Conservation (phyloP, 306 rosid species). For the Cicer bijugum region DNA sequence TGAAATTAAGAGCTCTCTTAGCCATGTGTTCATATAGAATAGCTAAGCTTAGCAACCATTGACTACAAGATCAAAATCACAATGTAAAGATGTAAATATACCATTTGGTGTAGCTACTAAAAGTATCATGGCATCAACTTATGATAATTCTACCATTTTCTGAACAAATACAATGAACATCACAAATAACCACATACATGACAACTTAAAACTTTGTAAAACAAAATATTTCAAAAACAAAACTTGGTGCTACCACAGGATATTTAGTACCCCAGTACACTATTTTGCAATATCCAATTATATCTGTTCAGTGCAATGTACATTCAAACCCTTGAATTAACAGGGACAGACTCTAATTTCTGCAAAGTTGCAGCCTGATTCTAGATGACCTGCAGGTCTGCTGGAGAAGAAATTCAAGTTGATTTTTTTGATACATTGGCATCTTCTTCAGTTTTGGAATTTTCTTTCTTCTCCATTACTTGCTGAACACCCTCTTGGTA, state of each 20-base stretch:
- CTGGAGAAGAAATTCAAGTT: slow-evolving; percentile 47
- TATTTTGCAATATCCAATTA: slow-evolving; percentile 33
- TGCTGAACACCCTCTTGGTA: slow-evolving; percentile 82
- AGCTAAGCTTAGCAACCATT: slow-evolving; percentile 12
- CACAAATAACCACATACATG: neutral
- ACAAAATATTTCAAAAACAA: slow-evolving; percentile 24
- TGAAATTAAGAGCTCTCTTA: slow-evolving; percentile 5
- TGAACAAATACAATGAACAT: slow-evolving; percentile 14
- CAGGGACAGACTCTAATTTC: slow-evolving; percentile 35
- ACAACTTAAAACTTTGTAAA: slow-evolving; percentile 8
- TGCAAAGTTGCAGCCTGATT: slow-evolving; percentile 33
- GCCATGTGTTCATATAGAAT: neutral
- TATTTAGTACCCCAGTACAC: slow-evolving; percentile 35
- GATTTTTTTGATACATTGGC: slow-evolving; percentile 48
- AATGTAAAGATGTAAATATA: neutral
- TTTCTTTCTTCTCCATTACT: slow-evolving; percentile 66
- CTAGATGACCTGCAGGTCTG: slow-evolving; percentile 15
- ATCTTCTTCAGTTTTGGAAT: slow-evolving; percentile 56
- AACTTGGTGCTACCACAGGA: slow-evolving; percentile 8
- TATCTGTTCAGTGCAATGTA: neutral
- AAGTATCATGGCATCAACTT: slow-evolving; percentile 8
- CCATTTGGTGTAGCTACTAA: slow-evolving; percentile 19
- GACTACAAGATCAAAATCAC: slow-evolving; percentile 24
- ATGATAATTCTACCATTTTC: slow-evolving; percentile 19
- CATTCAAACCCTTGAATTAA: slow-evolving; percentile 14